Evolutionary conservation across 495 filamentous ascomycete species (phyloP).

Genomic region (Bacidia rubella): DNA sequence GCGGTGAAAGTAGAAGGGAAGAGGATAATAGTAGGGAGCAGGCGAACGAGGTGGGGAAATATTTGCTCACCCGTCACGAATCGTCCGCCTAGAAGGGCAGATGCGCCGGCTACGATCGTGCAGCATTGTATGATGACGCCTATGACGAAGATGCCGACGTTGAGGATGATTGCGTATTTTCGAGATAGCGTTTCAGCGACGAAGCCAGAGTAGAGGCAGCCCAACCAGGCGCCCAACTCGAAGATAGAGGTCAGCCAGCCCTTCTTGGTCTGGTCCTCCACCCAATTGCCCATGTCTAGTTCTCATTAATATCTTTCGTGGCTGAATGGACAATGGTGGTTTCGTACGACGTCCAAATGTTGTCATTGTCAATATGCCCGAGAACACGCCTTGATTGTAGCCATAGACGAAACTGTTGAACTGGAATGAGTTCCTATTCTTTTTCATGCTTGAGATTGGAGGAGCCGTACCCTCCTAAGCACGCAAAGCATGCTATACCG

Average conservation of each 20-base stretch:
- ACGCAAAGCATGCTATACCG: slow-evolving; percentile 61
- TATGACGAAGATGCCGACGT: slow-evolving; percentile 57
- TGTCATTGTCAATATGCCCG: slow-evolving; percentile 52
- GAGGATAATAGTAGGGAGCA: neutral
- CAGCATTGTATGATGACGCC: slow-evolving; percentile 64
- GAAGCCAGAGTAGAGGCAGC: slow-evolving; percentile 61
- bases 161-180: slow-evolving; percentile 61
- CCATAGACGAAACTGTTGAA: slow-evolving; percentile 27
- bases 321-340: no score
- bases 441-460: slow-evolving; percentile 16
- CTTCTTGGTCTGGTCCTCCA: slow-evolving; percentile 48
- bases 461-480: slow-evolving; percentile 46
- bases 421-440: slow-evolving; percentile 21
- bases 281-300: slow-evolving; percentile 49
- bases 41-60: slow-evolving; percentile 5
- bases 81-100: slow-evolving; percentile 52
- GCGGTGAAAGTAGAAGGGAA: neutral
- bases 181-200: slow-evolving; percentile 60
- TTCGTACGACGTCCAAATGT: slow-evolving; percentile 26
- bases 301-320: no score
- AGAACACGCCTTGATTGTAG: slow-evolving; percentile 75
- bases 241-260: slow-evolving; percentile 73
- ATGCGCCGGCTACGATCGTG: slow-evolving; percentile 41
- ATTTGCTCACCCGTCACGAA: slow-evolving; percentile 57
- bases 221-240: slow-evolving; percentile 71